Percentiles rank a stretch among this genome's conserved stretches.
Conservation (phyloP, 2,329 filamentous ascomycete species). For the Cladosporium oxysporum region DNA sequence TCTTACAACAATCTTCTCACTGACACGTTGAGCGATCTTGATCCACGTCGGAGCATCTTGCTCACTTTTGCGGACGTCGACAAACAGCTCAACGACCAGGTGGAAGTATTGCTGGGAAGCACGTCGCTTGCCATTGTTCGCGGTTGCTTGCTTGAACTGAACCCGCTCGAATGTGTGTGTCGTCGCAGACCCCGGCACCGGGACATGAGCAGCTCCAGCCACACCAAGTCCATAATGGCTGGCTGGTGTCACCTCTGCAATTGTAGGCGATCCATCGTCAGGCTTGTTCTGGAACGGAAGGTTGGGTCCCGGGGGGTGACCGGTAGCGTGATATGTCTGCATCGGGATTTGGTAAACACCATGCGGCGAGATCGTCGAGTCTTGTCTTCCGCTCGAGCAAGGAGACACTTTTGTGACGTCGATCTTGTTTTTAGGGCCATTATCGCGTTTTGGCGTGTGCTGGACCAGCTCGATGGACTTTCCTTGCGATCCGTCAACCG, state of each 20-base stretch:
- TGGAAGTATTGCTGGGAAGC: conserved; percentile 93
- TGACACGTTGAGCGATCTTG: conserved; percentile 71
- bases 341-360: conserved; percentile 38
- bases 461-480: conserved; percentile 84
- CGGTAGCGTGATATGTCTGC: conserved; percentile 42
- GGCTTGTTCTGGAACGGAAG: conserved; percentile 44
- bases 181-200: conserved; percentile 35
- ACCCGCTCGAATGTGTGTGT: conserved; percentile 80
- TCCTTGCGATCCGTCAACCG: conserved; percentile 72
- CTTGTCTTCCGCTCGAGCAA: conserved; percentile 50
- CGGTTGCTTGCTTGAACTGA: conserved; percentile 91
- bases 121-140: conserved; percentile 88
- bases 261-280: conserved; percentile 26
- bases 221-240: conserved; percentile 26
- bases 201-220: conserved; percentile 27
- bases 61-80: conserved; percentile 58
- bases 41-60: conserved; percentile 59
- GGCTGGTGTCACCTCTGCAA: conserved; percentile 21
- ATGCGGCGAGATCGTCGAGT: conserved; percentile 41
- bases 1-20: conserved; percentile 82
- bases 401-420: conserved; percentile 71
- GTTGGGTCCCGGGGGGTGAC: conserved; percentile 40
- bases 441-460: conserved; percentile 89
- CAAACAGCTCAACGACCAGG: conserved; percentile 81
- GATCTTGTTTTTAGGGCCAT: conserved; percentile 73